phyloP scores from a whole-genome alignment of 257 asterid species.

The Oldenlandia corymbosa region DNA sequence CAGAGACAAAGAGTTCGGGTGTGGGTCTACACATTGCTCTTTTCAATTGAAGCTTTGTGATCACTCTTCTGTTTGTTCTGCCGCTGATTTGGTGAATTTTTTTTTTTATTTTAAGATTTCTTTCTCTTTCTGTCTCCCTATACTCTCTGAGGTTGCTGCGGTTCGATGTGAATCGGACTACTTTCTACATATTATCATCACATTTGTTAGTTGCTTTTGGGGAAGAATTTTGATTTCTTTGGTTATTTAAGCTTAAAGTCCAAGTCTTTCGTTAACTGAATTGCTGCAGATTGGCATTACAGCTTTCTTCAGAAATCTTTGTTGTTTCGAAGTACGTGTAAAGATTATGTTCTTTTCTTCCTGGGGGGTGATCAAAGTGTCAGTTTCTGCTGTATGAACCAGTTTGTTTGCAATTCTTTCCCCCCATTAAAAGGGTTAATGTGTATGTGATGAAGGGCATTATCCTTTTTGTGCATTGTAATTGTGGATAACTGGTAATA shows the following conservation, averaged over 20 bases:
- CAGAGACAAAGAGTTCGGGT: background rate
- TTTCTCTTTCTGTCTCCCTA: background rate
- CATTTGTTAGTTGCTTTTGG: background rate
- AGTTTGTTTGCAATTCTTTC: too few species aligned
- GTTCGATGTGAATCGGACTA: slow-evolving; percentile 21
- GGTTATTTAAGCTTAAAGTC: slow-evolving; percentile 5
- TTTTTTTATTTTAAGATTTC: slow-evolving; percentile 17
- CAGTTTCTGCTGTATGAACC: background rate
- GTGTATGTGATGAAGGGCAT: too few species aligned
- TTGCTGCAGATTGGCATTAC: background rate
- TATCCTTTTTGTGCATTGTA: too few species aligned
- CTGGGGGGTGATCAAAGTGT: background rate
- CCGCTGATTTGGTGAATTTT: background rate
- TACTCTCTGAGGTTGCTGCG: slow-evolving; percentile 14
- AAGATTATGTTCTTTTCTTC: too few species aligned
- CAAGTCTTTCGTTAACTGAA: slow-evolving; percentile 3
- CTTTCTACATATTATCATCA: slow-evolving; percentile 11
- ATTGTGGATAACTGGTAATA: background rate
- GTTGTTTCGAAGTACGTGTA: background rate
- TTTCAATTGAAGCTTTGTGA: slow-evolving; percentile 15
- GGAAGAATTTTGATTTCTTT: background rate
- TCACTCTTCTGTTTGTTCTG: background rate
- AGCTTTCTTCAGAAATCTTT: background rate
- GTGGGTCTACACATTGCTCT: slow-evolving; percentile 9
- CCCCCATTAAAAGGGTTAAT: too few species aligned